Evolutionary conservation across 2,329 filamentous ascomycete species (phyloP).

Genomic region (Rhinocladiella similis): DNA sequence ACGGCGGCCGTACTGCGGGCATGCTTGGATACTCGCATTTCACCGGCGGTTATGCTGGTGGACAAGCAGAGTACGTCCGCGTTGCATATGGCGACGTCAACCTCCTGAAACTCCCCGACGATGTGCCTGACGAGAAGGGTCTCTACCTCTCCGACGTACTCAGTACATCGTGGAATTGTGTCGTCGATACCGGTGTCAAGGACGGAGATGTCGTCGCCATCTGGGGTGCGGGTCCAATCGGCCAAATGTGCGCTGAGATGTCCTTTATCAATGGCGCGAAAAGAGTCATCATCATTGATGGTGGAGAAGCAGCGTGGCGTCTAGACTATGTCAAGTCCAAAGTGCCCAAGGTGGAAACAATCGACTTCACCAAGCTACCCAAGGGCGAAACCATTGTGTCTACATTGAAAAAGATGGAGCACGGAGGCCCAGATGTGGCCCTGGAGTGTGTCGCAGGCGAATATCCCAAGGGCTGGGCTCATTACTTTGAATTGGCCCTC

Average conservation of each 20-base stretch:
- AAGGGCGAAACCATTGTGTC: slow-evolving; percentile 66
- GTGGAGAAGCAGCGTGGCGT: slow-evolving; percentile 61
- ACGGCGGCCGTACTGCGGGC: slow-evolving; percentile 73
- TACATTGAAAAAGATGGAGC: slow-evolving; percentile 71
- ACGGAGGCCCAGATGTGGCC: slow-evolving; percentile 71
- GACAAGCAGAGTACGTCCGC: slow-evolving; percentile 82
- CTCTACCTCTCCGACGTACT: slow-evolving; percentile 81
- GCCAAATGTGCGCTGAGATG: slow-evolving; percentile 72
- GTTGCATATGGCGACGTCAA: slow-evolving; percentile 82
- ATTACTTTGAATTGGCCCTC: slow-evolving; percentile 59
- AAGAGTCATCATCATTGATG: slow-evolving; percentile 78
- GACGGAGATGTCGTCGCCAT: slow-evolving; percentile 75
- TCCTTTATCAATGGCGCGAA: slow-evolving; percentile 70
- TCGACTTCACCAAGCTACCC: slow-evolving; percentile 69
- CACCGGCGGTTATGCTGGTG: slow-evolving; percentile 82
- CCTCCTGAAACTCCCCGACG: slow-evolving; percentile 73
- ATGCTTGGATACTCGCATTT: slow-evolving; percentile 74
- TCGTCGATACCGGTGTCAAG: slow-evolving; percentile 81
- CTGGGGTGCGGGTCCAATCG: slow-evolving; percentile 85
- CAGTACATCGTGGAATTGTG: slow-evolving; percentile 75
- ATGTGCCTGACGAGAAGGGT: slow-evolving; percentile 80
- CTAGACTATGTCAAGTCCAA: slow-evolving; percentile 67
- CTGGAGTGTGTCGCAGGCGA: slow-evolving; percentile 69
- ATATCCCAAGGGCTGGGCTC: slow-evolving; percentile 62
- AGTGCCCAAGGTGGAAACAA: slow-evolving; percentile 64